Conservation (phyloP, 2,329 filamentous ascomycete species). For the Fusarium bulbicola region DNA sequence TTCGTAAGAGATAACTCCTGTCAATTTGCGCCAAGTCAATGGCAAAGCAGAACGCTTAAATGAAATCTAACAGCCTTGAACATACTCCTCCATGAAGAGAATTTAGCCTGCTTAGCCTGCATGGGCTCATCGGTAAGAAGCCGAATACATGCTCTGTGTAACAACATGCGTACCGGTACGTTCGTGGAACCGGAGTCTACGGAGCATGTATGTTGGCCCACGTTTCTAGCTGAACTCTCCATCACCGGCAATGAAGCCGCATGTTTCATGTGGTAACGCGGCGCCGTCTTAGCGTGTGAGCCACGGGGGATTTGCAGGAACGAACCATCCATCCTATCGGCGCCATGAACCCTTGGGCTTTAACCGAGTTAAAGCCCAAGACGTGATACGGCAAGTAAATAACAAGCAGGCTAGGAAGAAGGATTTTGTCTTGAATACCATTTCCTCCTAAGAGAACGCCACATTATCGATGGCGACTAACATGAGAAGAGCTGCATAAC, state of each 20-base stretch:
- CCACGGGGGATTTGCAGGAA: constrained; percentile 30
- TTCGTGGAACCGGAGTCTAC: background rate
- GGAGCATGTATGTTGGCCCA: background rate
- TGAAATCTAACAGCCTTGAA: background rate
- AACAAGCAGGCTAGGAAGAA: background rate
- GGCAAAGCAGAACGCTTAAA: background rate
- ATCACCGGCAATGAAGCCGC: constrained; percentile 22
- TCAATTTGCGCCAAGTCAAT: background rate
- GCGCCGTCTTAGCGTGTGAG: constrained; percentile 22
- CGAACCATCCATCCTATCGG: constrained; percentile 40
- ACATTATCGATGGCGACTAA: background rate
- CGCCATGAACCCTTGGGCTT: constrained; percentile 25
- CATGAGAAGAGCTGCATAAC: background rate
- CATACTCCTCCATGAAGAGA: background rate
- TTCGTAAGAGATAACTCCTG: background rate
- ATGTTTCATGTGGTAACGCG: constrained; percentile 37
- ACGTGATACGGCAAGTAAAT: background rate
- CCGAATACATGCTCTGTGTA: background rate
- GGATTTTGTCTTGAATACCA: background rate
- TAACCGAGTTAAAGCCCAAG: background rate
- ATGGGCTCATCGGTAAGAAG: background rate
- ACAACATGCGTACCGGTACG: background rate
- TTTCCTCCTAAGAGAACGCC: constrained; percentile 1
- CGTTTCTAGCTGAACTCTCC: constrained; percentile 2
- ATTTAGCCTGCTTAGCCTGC: background rate